Evolutionary conservation across 2,329 filamentous ascomycete genomes (phyloP).

Genomic region (Pseudogymnoascus destructans): DNA sequence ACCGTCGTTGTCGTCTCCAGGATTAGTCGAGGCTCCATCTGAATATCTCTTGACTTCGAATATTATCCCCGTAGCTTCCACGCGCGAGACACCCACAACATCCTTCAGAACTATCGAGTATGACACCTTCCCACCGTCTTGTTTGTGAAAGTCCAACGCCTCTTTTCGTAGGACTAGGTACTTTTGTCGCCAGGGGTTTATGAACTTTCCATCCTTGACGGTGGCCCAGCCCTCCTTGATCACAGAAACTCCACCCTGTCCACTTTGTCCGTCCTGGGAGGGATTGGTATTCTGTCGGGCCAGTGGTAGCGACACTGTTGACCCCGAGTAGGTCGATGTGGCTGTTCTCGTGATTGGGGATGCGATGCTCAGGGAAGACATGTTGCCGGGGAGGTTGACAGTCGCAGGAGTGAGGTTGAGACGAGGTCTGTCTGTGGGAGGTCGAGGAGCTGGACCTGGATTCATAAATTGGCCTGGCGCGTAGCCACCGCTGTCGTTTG

Average conservation of each 20-base stretch:
- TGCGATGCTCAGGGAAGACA: slow-evolving; percentile 62
- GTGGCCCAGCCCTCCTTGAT: slow-evolving; percentile 74
- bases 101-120: slow-evolving; percentile 76
- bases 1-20: slow-evolving; percentile 55
- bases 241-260: slow-evolving; percentile 54
- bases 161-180: slow-evolving; percentile 87
- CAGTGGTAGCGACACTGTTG: slow-evolving; percentile 60
- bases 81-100: slow-evolving; percentile 78
- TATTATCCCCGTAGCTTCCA: slow-evolving; percentile 80
- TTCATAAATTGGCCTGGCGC: slow-evolving; percentile 75
- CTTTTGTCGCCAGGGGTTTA: slow-evolving; percentile 80
- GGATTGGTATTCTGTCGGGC: slow-evolving; percentile 40
- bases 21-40: slow-evolving; percentile 54
- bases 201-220: slow-evolving; percentile 81
- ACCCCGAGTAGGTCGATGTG: slow-evolving; percentile 56
- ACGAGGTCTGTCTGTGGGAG: slow-evolving; percentile 71
- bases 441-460: slow-evolving; percentile 83
- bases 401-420: slow-evolving; percentile 66
- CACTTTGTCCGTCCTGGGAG: slow-evolving; percentile 41
- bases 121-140: slow-evolving; percentile 74
- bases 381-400: slow-evolving; percentile 59
- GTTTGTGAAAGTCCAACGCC: slow-evolving; percentile 88
- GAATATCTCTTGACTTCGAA: slow-evolving; percentile 80
- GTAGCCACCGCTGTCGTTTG: slow-evolving; percentile 28
- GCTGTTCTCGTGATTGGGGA: slow-evolving; percentile 55